Percentiles rank a stretch among this genome's conserved stretches.
Conservation (phyloP, 768 basidiomycete genomes). For the Boletus sensibilis region DNA sequence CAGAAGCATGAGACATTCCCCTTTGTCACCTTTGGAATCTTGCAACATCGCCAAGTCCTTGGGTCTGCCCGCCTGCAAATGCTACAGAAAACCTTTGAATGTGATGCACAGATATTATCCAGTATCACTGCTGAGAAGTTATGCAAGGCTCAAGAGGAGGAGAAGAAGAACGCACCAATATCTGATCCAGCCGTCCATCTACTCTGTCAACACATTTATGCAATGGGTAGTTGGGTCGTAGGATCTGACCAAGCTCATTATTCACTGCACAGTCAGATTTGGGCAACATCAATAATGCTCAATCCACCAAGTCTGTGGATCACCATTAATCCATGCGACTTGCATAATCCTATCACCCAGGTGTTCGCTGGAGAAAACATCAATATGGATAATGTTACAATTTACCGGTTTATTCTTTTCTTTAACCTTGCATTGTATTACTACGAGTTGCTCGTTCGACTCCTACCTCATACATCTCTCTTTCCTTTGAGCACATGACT, state of each 20-base stretch:
- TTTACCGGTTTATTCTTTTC: too few species aligned
- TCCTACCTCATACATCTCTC: too few species aligned
- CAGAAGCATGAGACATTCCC: not conserved
- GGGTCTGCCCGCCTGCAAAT: not conserved
- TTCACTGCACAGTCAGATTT: not conserved
- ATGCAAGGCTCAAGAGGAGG: not conserved
- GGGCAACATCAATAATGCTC: not conserved
- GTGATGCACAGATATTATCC: not conserved
- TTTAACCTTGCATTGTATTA: too few species aligned
- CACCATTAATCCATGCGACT: not conserved
- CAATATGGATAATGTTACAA: too few species aligned
- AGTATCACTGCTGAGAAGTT: not conserved
- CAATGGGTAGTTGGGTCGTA: too few species aligned
- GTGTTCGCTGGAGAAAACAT: not conserved
- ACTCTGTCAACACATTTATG: too few species aligned
- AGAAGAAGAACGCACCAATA: not conserved
- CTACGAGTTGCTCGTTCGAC: too few species aligned
- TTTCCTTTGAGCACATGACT: too few species aligned
- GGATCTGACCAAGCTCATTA: not conserved
- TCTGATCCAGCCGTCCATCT: not conserved
- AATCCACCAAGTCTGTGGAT: slow-evolving; percentile 1
- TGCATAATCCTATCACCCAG: not conserved
- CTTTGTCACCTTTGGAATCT: not conserved
- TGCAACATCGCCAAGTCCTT: not conserved
- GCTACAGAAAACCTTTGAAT: not conserved